Percentiles rank a stretch among this genome's conserved stretches.
Conservation (phyloP, 176 grass and related monocot species). For the Zea mays region Zm-B73-REFERENCE-NAM-5.0 NC_050105.1:122080001-122080500, state of each 20-base stretch:
- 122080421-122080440: slow-evolving; percentile 87
- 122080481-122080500: slow-evolving; percentile 62
- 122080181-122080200: slow-evolving; percentile 1
- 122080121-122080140: slow-evolving; percentile 38
- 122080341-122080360: slow-evolving; percentile 41
- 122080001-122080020: background rate
- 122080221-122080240: background rate
- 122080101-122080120: slow-evolving; percentile 46
- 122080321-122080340: slow-evolving; percentile 22
- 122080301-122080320: slow-evolving; percentile 17
- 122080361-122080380: slow-evolving; percentile 48
- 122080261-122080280: slow-evolving; percentile 31
- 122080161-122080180: slow-evolving; percentile 45
- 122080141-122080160: slow-evolving; percentile 50
- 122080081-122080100: slow-evolving; percentile 71
- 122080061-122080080: slow-evolving; percentile 68
- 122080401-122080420: slow-evolving; percentile 75
- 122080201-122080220: background rate
- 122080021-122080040: background rate
- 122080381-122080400: slow-evolving; percentile 36
- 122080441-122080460: slow-evolving; percentile 61
- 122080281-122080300: slow-evolving; percentile 27
- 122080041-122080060: slow-evolving; percentile 51
- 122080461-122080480: slow-evolving; percentile 58
- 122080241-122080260: slow-evolving; percentile 30